phyloP scores from a whole-genome alignment of 305 asterid genomes.

The Fraxinus greggii region DNA sequence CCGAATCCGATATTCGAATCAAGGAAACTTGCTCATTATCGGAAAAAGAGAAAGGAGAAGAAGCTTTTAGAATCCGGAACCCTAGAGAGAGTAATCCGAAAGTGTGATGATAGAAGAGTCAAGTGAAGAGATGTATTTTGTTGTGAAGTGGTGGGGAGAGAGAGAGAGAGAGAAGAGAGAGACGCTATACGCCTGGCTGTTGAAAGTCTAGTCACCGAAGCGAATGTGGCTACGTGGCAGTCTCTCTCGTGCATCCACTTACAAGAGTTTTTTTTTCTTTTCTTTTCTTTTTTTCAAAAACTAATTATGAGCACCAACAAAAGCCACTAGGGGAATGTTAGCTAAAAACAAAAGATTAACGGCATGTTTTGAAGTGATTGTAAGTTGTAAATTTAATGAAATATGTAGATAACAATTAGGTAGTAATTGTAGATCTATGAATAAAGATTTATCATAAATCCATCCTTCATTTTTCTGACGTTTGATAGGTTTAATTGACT shows the following conservation, averaged over 20 bases:
- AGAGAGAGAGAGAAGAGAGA: slow-evolving; percentile 15
- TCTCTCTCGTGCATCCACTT: slow-evolving; percentile 15
- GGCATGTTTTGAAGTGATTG: background rate
- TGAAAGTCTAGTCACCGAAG: slow-evolving; percentile 30
- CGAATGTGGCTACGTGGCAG: slow-evolving; percentile 39
- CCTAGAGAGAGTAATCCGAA: background rate
- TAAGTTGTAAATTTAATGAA: background rate
- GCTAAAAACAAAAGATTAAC: background rate
- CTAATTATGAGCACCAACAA: background rate
- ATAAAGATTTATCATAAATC: background rate
- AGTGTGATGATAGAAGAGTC: background rate
- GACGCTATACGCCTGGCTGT: slow-evolving; percentile 27
- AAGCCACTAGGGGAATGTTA: background rate
- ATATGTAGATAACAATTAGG: background rate
- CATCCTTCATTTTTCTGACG: background rate
- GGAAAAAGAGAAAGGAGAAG: slow-evolving; percentile 11
- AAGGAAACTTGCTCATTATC: background rate
- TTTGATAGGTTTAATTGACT: too few species aligned
- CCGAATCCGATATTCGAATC: slow-evolving; percentile 21
- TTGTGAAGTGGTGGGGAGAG: slow-evolving; percentile 7
- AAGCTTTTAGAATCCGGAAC: slow-evolving; percentile 10
- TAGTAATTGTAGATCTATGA: background rate
- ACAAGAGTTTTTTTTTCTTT: background rate
- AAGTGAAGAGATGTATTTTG: background rate
- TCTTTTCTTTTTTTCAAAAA: background rate